A percentile compares a stretch with the other conserved stretches of the same genome.
Evolutionary conservation across 345 rosid species (phyloP).

Genomic region (Aquilaria malaccensis): DNA sequence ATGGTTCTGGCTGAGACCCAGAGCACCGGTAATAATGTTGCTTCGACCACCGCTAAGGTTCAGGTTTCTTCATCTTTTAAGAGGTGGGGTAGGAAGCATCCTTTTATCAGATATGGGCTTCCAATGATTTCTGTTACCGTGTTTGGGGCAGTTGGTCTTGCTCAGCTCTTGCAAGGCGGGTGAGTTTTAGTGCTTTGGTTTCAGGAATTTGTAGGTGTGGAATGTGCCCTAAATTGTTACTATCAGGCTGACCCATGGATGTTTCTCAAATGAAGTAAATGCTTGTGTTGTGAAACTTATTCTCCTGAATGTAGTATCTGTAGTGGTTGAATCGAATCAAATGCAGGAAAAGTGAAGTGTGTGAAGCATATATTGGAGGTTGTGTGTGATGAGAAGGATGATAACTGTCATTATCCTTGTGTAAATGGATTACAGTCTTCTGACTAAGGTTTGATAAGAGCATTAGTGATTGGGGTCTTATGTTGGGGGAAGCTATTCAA

Average conservation of each 20-base stretch:
- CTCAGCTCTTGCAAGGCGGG: constrained; percentile 96
- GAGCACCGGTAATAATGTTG: constrained; percentile 14
- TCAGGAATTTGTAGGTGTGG: not conserved
- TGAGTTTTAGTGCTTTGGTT: constrained; percentile 21
- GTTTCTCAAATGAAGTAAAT: no score
- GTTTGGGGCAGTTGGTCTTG: constrained; percentile 71
- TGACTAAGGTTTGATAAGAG: no score
- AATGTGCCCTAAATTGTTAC: no score
- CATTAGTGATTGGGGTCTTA: no score
- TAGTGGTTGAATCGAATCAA: no score
- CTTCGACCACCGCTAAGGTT: constrained; percentile 15
- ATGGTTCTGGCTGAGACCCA: constrained; percentile 9
- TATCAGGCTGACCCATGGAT: not conserved
- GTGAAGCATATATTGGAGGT: no score
- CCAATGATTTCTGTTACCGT: constrained; percentile 94
- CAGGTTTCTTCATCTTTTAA: constrained; percentile 35
- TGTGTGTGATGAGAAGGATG: no score
- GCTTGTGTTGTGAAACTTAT: not conserved
- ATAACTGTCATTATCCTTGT: no score
- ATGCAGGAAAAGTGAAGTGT: no score
- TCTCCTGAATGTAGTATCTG: no score
- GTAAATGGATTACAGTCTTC: no score
- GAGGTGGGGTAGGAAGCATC: constrained; percentile 83
- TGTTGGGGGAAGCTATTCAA: no score
- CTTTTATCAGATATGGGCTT: constrained; percentile 85